Evolutionary conservation across 2,329 filamentous ascomycete species (phyloP), one percentile per base, ranked within the genome.

Genomic region (Aspergillus pseudoterreus): DNA sequence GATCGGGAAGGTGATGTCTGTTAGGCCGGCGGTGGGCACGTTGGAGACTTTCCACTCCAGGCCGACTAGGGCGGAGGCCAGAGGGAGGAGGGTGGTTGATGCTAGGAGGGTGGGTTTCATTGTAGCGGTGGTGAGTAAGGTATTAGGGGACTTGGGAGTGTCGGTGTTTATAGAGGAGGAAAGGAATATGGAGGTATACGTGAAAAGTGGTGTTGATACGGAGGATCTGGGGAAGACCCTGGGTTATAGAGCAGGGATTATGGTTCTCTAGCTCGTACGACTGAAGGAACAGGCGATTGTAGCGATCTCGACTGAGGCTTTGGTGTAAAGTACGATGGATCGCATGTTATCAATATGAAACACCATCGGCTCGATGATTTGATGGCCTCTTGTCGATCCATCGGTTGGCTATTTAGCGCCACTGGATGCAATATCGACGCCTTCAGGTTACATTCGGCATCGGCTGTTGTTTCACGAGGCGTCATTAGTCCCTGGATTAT

Each of bases 1-100:
- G 11, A 64, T 62, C 2, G 61, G 61, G 49, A 64, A 64, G 12
- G 45, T 57, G 47, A 64, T 59, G 43, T 64, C 61, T 9, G 33
- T 55, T 14, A 63, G 45, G 11, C 60, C 60, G 42, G 15, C 15
- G 0, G 47, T 43, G 14, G 56, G 43, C 32, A 46, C 41, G 27
- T 58, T 50, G 3, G 47, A 45, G 3, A 57, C 35, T 49, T 43
- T 55, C 59, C 59, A 62, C 4, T 38, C 19, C 11, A 57, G 22
- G 4, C 53, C 58, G 32, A 59, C 58, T 0, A 57, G 49, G 51
- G 56, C 53, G 5, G 41, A 19, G 12, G 55, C 38, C 6, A 56
- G 42, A 21, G 50, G 43, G 30, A 57, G 49, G 27, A 54, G 45
- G 32, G 49, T 27, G 3, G 47, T 15, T 35, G 58, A 21, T 4